Base-by-base conservation (phyloP, 1,284 basidiomycete species). In the Thecaphora thlaspeos region DNA sequence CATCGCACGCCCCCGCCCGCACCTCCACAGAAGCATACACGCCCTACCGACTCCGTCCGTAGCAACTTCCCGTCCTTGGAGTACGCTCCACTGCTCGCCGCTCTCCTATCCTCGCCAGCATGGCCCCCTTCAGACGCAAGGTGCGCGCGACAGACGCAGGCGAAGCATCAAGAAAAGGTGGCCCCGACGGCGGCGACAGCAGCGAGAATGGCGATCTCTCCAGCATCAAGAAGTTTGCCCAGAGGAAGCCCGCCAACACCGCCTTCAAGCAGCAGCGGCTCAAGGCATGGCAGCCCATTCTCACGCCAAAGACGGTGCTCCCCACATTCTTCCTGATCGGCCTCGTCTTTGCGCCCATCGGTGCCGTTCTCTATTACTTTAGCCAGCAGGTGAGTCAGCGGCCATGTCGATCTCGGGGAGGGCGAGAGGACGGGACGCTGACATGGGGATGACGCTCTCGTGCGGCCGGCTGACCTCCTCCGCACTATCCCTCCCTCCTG, bases 221-320 rank as follows among this genome's bases (percentile, higher is more conserved):
- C 41, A 59, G 55, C 41, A 53, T 60, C 22, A 72, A 72, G 58
- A 70, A 64, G 43, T 76, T 67, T 51, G 65, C 71, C 19, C 62
- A 70, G 45, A 62, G 73, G 43, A 71, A 72, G 43, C 74, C 74
- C 8, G 67, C 74, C 39, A 76, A 97, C 81, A 98, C 94, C 46
- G 94, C 94, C 41, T 96, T 97, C 85, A 97, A 96, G 82, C 95
- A 99, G 80, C 95, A 99, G 80, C 89, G 95, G 52, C 85, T 99
- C 76, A 97, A 97, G 82, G 95, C 95, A 73, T 99, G 95, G 95
- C 95, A 99, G 83, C 95, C 95, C 18, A 96, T 99, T 77, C 84
- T 98, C 39, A 97, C 94, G 0, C 95, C 95, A 3, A 91, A 91
- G 80, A 94, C 92, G 1, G 95, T 98, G 15, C 84, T 98, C 12